A percentile compares a stretch with the other conserved stretches of the same genome.
These are phyloP conservation scores for Nicotiana benthamiana DNA, from an alignment of 257 asterid species.

Conservation along the genomic window DNA sequence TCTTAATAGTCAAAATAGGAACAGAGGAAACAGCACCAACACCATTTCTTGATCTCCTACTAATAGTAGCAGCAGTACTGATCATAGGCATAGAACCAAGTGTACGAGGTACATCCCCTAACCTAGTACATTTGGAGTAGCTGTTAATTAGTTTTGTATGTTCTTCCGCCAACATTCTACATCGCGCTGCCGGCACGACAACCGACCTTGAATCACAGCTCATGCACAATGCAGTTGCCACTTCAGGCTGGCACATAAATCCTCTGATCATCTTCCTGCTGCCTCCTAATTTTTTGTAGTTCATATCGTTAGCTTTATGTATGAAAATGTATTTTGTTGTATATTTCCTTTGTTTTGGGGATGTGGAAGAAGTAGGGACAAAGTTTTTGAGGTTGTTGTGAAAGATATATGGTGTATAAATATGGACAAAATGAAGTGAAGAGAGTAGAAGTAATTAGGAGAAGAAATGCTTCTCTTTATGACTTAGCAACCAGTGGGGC, in stretches of 20 bases:
- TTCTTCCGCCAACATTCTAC: conserved; percentile 2
- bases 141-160: conserved; percentile 15
- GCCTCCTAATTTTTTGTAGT: conserved; percentile 24
- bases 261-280: conserved; percentile 50
- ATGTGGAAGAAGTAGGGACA: background rate
- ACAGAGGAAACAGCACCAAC: conserved; percentile 12
- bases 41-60: conserved; percentile 12
- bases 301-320: background rate
- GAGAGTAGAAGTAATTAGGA: background rate
- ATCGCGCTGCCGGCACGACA: conserved; percentile 18
- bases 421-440: background rate
- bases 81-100: conserved; percentile 3
- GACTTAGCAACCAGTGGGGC: conserved; percentile 5
- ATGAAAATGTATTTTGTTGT: background rate
- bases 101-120: conserved; percentile 17
- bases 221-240: conserved; percentile 58
- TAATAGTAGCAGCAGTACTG: background rate
- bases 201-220: conserved; percentile 37
- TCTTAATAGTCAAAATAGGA: conserved; percentile 8
- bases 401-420: background rate
- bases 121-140: conserved; percentile 17
- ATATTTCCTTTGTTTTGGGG: background rate
- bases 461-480: background rate
- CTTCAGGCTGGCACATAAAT: conserved; percentile 48
- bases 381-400: background rate